These are phyloP conservation scores for Phytophthora sp. DNA, from an alignment of 352 stramenopile genomes.

Conservation along the genomic window DNA sequence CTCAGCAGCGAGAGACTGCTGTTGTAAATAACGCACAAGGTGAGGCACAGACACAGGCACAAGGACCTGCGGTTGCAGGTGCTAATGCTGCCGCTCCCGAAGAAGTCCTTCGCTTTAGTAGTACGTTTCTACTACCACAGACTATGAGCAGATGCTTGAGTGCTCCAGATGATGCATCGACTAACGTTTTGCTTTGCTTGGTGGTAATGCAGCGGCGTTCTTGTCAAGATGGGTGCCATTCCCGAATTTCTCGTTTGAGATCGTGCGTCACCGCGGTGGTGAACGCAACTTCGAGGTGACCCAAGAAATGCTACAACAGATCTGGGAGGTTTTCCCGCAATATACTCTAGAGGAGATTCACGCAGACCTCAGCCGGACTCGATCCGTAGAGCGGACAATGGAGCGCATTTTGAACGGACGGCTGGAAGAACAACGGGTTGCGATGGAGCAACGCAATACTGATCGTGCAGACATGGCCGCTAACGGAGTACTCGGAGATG, in stretches of 20 bases:
- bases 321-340: slow-evolving; percentile 80
- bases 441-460: slow-evolving; percentile 23
- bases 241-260: slow-evolving; percentile 79
- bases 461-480: slow-evolving; percentile 26
- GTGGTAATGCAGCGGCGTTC: slow-evolving; percentile 58
- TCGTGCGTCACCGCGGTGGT: slow-evolving; percentile 55
- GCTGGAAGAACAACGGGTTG: slow-evolving; percentile 44
- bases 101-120: slow-evolving; percentile 79
- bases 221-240: slow-evolving; percentile 75
- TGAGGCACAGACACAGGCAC: slow-evolving; percentile 11
- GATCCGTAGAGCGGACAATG: slow-evolving; percentile 73
- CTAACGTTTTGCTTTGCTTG: slow-evolving; percentile 21
- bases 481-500: slow-evolving; percentile 35
- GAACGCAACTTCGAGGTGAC: slow-evolving; percentile 55
- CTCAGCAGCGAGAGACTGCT: slow-evolving; percentile 7
- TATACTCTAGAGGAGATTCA: slow-evolving; percentile 64
- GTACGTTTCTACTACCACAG: slow-evolving; percentile 42
- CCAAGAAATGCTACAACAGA: slow-evolving; percentile 74
- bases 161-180: neutral
- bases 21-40: slow-evolving; percentile 11
- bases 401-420: slow-evolving; percentile 71
- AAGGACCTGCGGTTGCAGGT: neutral
- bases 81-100: slow-evolving; percentile 31
- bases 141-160: no score
- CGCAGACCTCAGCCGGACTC: slow-evolving; percentile 56